Evolutionary conservation across 495 filamentous ascomycete species (phyloP).

Genomic region (Hypoxylon perforatum): DNA sequence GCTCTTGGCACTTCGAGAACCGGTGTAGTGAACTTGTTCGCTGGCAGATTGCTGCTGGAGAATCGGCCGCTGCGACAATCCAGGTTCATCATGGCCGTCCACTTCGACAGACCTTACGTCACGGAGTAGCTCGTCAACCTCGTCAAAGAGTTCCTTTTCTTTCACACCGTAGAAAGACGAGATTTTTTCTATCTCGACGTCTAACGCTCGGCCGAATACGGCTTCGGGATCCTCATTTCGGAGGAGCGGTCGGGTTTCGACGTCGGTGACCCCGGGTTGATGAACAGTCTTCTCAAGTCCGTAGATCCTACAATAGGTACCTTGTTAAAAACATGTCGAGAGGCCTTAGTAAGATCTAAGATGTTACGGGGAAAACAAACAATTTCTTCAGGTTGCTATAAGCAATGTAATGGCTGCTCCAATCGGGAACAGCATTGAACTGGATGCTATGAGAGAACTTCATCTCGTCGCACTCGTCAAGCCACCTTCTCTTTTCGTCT

Average conservation of each 20-base stretch:
- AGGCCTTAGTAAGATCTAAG: too few relatives aligned
- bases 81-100: conserved; percentile 68
- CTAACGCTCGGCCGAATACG: conserved; percentile 81
- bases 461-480: conserved; percentile 83
- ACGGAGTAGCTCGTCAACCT: conserved; percentile 77
- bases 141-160: conserved; percentile 83
- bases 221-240: conserved; percentile 76
- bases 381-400: conserved; percentile 99
- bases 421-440: conserved; percentile 99
- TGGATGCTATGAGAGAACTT: conserved; percentile 99
- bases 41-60: conserved; percentile 49
- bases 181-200: conserved; percentile 92
- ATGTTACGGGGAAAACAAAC: conserved; percentile 63
- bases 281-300: conserved; percentile 83
- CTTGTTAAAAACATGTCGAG: conserved; percentile 16
- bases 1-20: conserved; percentile 47
- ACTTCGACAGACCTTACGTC: conserved; percentile 79
- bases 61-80: conserved; percentile 48
- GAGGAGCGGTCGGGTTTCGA: conserved; percentile 87
- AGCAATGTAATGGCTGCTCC: conserved; percentile 96
- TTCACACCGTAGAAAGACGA: conserved; percentile 89
- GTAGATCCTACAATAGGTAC: conserved; percentile 76
- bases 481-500: conserved; percentile 64
- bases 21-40: conserved; percentile 53
- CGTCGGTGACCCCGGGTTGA: conserved; percentile 67